phyloP scores from a whole-genome alignment of 768 basidiomycete genomes.

The Mycena venus region DNA sequence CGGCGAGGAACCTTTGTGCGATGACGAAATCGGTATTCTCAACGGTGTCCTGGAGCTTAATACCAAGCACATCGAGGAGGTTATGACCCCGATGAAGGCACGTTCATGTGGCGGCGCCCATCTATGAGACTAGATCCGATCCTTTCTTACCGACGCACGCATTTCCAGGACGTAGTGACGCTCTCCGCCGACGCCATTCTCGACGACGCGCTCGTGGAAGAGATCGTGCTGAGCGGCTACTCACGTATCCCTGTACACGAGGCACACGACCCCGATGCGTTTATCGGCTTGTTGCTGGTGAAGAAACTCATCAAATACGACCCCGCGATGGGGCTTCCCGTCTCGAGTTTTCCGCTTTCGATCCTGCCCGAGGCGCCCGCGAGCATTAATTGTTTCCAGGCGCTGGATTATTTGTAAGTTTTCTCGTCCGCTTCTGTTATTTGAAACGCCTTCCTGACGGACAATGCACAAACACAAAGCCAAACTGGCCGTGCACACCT shows the following conservation, averaged over 20 bases:
- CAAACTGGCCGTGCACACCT: too few species aligned
- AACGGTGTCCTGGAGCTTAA: slow-evolving; percentile 86
- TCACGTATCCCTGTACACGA: too few species aligned
- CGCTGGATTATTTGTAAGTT: slow-evolving; percentile 91
- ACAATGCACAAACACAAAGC: too few species aligned
- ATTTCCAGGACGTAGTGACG: slow-evolving; percentile 80
- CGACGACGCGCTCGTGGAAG: too few species aligned
- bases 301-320: slow-evolving; percentile 95
- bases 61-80: too few species aligned
- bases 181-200: slow-evolving; percentile 81
- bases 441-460: too few species aligned
- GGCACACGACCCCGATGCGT: too few species aligned
- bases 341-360: slow-evolving; percentile 81
- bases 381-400: slow-evolving; percentile 94
- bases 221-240: too few species aligned
- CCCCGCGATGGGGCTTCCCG: slow-evolving; percentile 80
- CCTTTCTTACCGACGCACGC: not conserved
- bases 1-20: slow-evolving; percentile 82
- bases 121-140: not conserved
- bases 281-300: too few species aligned
- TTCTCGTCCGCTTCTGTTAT: too few species aligned
- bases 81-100: slow-evolving; percentile 86
- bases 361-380: slow-evolving; percentile 92
- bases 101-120: slow-evolving; percentile 20
- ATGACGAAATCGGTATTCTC: slow-evolving; percentile 86